These are phyloP conservation scores for Quercus variabilis DNA, from an alignment of 306 rosid genomes.

Conservation along the genomic window DNA sequence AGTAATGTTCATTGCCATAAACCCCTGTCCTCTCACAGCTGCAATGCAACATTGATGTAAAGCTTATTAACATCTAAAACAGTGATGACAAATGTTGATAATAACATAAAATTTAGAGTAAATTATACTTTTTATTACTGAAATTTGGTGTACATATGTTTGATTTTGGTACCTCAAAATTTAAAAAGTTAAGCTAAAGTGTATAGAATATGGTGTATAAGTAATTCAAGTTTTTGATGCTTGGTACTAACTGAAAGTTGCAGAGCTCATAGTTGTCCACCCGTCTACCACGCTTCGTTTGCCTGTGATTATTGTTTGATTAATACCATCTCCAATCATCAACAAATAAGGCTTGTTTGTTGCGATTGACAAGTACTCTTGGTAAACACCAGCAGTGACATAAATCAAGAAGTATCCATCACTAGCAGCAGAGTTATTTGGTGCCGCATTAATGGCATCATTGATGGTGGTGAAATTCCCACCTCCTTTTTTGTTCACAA, in stretches of 20 bases:
- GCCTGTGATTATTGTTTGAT: slow-evolving; percentile 38
- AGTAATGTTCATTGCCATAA: slow-evolving; percentile 24
- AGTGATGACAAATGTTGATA: no score
- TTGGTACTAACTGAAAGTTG: slow-evolving; percentile 27
- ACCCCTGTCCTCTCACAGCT: slow-evolving; percentile 34
- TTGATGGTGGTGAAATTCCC: slow-evolving; percentile 32
- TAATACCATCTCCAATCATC: slow-evolving; percentile 45
- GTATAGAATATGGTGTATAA: no score
- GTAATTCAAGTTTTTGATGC: no score
- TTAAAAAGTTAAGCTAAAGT: no score
- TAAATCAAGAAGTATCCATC: slow-evolving; percentile 11
- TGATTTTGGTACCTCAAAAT: no score
- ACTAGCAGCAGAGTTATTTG: slow-evolving; percentile 30
- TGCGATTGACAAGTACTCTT: slow-evolving; percentile 27
- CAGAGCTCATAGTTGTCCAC: slow-evolving; percentile 35
- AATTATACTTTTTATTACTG: no score
- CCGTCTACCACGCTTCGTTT: slow-evolving; percentile 32
- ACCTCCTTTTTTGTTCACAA: slow-evolving; percentile 33
- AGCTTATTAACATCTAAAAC: no score
- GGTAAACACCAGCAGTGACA: slow-evolving; percentile 35
- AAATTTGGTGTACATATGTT: no score
- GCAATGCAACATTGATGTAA: slow-evolving; percentile 1
- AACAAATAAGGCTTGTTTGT: slow-evolving; percentile 34
- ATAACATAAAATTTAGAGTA: no score
- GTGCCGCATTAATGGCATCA: slow-evolving; percentile 30